Evolutionary conservation across 306 rosid genomes (phyloP), one percentile per base, ranked within the genome.

Genomic region (Fagus crenata): DNA sequence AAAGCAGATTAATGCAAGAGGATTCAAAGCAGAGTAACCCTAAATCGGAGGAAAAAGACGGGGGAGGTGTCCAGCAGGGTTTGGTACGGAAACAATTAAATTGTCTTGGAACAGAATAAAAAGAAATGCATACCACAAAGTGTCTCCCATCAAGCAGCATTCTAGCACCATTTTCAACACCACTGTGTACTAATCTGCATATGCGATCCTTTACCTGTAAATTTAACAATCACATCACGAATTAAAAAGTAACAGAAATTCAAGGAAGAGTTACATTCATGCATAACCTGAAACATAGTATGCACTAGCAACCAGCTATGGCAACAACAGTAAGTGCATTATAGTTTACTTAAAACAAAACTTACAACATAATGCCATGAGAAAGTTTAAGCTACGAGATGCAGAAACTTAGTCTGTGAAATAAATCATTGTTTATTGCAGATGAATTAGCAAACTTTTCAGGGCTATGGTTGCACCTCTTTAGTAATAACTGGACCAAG

Each of bases 401-500:
- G 8, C 51, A 46, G 14, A 46, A 46, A 46, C 51, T 46, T 46
- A 2, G 51, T 46, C 14, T 46, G 51, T 46, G 51, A 46, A 46
- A 46, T 41, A 28, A 18, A 42, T 71, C 64, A 39, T 13, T 53
- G 69, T 43, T 53, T 8, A 55, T 14, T 36, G 69, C 54, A 83
- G 73, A 71, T 61, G 35, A 75, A 31, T 17, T 6, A 35, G 63
- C 68, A 61, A 31, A 71, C 1, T 37, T 71, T 31, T 67, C 5
- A 32, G 67, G 72, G 63, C 37, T 28, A 37, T 73, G 51, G 63
- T 40, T 58, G 79, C 80, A 89, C 93, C 91, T 90, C 91, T 79
- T 82, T 82, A 53, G 91, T 85, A 82, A 85, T 84, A 73, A 89
- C 89, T 77, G 96, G 91, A 89, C 96, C 93, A 80, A 89, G 82